Conservation (phyloP, 1,284 basidiomycete species). For the Moesziomyces sp. region DNA sequence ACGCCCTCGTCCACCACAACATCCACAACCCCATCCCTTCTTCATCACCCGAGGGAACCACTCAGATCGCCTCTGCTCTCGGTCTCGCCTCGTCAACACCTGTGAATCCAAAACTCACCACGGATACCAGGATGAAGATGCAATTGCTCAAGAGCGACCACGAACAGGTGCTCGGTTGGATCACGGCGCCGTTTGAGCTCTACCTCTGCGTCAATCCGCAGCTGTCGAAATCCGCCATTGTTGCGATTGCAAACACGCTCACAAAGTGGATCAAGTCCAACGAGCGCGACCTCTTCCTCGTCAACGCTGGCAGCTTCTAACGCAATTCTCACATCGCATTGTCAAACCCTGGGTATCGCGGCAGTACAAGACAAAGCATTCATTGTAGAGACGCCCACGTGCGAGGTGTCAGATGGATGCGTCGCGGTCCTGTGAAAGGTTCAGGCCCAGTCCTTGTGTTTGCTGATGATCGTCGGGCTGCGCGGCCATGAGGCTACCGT, state of each 20-base stretch:
- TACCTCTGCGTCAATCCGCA: slow-evolving; percentile 85
- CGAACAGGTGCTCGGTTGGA: slow-evolving; percentile 81
- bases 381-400: no score
- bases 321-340: no score
- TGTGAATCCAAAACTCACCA: slow-evolving; percentile 5
- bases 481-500: slow-evolving; percentile 34
- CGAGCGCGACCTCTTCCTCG: slow-evolving; percentile 78
- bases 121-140: slow-evolving; percentile 43
- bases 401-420: no score
- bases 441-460: slow-evolving; percentile 3
- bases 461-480: not conserved
- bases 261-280: slow-evolving; percentile 89
- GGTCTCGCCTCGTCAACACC: slow-evolving; percentile 68
- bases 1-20: slow-evolving; percentile 34
- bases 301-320: slow-evolving; percentile 60
- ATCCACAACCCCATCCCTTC: slow-evolving; percentile 47
- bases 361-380: no score
- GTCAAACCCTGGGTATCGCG: no score
- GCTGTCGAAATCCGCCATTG: slow-evolving; percentile 84
- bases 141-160: slow-evolving; percentile 80
- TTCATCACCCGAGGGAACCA: slow-evolving; percentile 70
- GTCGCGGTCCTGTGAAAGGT: not conserved
- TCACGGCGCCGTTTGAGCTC: slow-evolving; percentile 90
- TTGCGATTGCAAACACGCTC: slow-evolving; percentile 86
- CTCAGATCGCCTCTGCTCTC: slow-evolving; percentile 75